phyloP scores from a whole-genome alignment of 352 stramenopile species.

The Globisporangium okanoganense region DNA sequence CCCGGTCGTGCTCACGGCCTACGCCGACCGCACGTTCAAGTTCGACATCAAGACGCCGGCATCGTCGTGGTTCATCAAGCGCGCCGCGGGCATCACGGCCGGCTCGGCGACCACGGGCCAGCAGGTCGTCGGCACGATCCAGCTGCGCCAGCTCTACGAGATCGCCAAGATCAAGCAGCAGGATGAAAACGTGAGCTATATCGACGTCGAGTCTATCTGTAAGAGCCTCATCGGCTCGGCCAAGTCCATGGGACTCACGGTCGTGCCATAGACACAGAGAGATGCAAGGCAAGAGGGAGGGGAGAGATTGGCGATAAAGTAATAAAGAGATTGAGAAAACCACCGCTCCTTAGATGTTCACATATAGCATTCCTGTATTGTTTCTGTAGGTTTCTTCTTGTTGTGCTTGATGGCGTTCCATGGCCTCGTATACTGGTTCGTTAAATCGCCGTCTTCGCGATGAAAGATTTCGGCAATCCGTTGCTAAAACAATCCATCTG shows the following conservation, averaged over 20 bases:
- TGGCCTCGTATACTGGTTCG: no score
- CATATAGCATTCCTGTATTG: slow-evolving; percentile 5
- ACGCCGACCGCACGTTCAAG: slow-evolving; percentile 94
- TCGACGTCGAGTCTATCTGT: slow-evolving; percentile 90
- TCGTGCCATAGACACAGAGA: slow-evolving; percentile 44
- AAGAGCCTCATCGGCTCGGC: slow-evolving; percentile 92
- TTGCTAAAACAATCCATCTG: not conserved
- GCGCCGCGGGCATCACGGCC: slow-evolving; percentile 81
- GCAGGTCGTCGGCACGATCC: slow-evolving; percentile 80
- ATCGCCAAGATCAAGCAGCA: slow-evolving; percentile 97
- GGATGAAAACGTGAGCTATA: slow-evolving; percentile 92
- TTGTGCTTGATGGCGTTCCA: not conserved
- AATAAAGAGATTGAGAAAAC: not conserved
- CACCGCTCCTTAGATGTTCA: not conserved
- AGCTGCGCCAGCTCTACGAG: slow-evolving; percentile 96
- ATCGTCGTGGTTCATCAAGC: slow-evolving; percentile 93
- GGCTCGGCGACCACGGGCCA: slow-evolving; percentile 76
- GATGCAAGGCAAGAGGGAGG: not conserved
- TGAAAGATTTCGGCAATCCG: not conserved
- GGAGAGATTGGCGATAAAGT: not conserved
- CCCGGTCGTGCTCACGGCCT: slow-evolving; percentile 92
- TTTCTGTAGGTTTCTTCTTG: slow-evolving; percentile 1
- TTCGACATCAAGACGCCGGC: slow-evolving; percentile 96
- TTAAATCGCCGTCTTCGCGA: not conserved
- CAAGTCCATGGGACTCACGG: slow-evolving; percentile 90